phyloP scores from a whole-genome alignment of 2,329 filamentous ascomycete genomes.

The Aureobasidium sp. region DNA sequence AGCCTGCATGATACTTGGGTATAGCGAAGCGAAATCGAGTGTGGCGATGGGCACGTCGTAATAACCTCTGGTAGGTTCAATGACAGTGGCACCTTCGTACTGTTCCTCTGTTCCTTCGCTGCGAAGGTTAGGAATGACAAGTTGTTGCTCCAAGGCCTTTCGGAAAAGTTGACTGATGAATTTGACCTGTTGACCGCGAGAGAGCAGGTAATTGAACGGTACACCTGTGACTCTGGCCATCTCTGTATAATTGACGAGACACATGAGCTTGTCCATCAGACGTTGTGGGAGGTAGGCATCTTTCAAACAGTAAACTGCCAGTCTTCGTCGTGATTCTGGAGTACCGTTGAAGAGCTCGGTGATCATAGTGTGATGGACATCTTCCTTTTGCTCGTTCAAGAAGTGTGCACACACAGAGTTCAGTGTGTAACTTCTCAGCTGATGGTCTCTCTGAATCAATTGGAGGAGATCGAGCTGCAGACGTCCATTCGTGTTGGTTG shows the following conservation, averaged over 20 bases:
- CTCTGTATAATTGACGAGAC: slow-evolving; percentile 97
- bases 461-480: slow-evolving; percentile 93
- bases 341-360: slow-evolving; percentile 97
- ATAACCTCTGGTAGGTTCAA: slow-evolving; percentile 87
- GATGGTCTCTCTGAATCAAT: slow-evolving; percentile 87
- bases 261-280: slow-evolving; percentile 95
- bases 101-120: slow-evolving; percentile 70
- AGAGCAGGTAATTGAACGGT: slow-evolving; percentile 88
- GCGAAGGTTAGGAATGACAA: slow-evolving; percentile 84
- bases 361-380: slow-evolving; percentile 98
- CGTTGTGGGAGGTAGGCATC: slow-evolving; percentile 93
- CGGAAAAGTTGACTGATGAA: slow-evolving; percentile 97
- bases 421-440: slow-evolving; percentile 90
- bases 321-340: slow-evolving; percentile 78
- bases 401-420: slow-evolving; percentile 96
- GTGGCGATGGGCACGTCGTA: slow-evolving; percentile 94
- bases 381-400: slow-evolving; percentile 93
- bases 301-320: slow-evolving; percentile 94
- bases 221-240: slow-evolving; percentile 99
- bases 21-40: slow-evolving; percentile 96
- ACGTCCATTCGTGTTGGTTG: slow-evolving; percentile 89
- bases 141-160: slow-evolving; percentile 84
- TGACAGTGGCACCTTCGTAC: slow-evolving; percentile 96
- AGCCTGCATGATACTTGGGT: slow-evolving; percentile 97
- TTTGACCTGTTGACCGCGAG: slow-evolving; percentile 92